phyloP scores from a whole-genome alignment of 2,329 filamentous ascomycete genomes.

The Setomelanomma holmii region DNA sequence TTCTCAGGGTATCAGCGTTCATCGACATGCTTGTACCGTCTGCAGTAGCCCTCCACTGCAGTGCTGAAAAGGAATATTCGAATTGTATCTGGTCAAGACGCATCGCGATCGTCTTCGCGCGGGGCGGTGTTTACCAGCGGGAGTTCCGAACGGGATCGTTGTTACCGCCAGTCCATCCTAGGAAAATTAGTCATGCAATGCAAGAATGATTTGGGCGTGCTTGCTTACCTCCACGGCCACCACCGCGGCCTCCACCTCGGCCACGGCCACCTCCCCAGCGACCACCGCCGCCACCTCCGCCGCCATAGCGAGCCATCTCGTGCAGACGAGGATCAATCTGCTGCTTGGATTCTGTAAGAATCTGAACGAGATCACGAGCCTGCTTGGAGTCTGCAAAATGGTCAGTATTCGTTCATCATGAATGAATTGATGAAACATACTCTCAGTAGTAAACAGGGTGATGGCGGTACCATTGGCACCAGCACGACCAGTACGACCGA shows the following conservation, averaged over 20 bases:
- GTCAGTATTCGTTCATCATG: constrained; percentile 35
- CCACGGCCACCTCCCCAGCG: constrained; percentile 73
- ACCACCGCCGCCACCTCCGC: constrained; percentile 76
- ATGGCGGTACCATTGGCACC: constrained; percentile 95
- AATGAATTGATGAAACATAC: constrained; percentile 64
- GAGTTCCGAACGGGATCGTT: constrained; percentile 49
- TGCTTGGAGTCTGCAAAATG: constrained; percentile 57
- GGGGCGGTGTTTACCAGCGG: constrained; percentile 44
- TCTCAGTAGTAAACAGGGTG: constrained; percentile 98
- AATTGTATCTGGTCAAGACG: constrained; percentile 12
- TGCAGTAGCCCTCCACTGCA: not conserved
- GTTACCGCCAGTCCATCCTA: constrained; percentile 50
- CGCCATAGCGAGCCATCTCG: constrained; percentile 94
- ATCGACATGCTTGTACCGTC: constrained; percentile 22
- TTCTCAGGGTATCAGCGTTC: constrained; percentile 42
- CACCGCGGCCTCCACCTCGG: constrained; percentile 66
- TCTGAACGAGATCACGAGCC: constrained; percentile 93
- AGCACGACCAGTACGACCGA: constrained; percentile 72
- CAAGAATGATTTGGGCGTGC: constrained; percentile 7
- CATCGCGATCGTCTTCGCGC: constrained; percentile 3
- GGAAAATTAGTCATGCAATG: constrained; percentile 21
- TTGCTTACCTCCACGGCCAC: constrained; percentile 59
- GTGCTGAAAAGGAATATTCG: constrained; percentile 12
- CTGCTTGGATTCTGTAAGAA: constrained; percentile 96
- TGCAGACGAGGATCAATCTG: constrained; percentile 93